phyloP scores from a whole-genome alignment of 192 early-diverging fungal genomes.

The Diversispora epigaea region DNA sequence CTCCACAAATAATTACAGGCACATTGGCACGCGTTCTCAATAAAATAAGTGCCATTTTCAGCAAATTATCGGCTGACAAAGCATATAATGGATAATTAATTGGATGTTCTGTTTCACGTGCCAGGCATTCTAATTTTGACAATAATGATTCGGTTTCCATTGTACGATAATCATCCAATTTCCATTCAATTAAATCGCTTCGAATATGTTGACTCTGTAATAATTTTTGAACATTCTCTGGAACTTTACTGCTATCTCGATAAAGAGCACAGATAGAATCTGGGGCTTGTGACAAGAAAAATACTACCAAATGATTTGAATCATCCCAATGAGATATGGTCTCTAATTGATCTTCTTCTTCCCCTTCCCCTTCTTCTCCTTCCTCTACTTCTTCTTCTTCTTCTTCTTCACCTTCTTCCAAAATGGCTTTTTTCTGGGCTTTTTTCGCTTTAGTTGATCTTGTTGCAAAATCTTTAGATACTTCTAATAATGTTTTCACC shows the following conservation, averaged over 20 bases:
- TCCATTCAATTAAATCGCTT: background rate
- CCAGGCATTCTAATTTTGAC: slow-evolving; percentile 8
- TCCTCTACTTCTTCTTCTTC: background rate
- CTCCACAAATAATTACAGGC: slow-evolving; percentile 27
- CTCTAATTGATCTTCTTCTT: background rate
- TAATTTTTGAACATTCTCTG: slow-evolving; percentile 17
- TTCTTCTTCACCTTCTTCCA: background rate
- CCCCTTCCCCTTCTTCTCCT: background rate
- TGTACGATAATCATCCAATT: slow-evolving; percentile 23
- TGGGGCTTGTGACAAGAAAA: slow-evolving; percentile 27
- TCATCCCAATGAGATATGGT: slow-evolving; percentile 15
- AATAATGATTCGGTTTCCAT: background rate
- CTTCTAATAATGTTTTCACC: background rate
- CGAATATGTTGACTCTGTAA: slow-evolving; percentile 18
- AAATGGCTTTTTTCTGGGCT: background rate
- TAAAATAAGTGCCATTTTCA: slow-evolving; percentile 31
- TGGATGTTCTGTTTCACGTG: background rate
- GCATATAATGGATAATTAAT: slow-evolving; percentile 10
- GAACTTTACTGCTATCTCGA: slow-evolving; percentile 22
- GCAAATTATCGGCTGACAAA: slow-evolving; percentile 14
- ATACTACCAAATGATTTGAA: slow-evolving; percentile 22
- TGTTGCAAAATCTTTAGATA: slow-evolving; percentile 31
- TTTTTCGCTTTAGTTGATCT: background rate
- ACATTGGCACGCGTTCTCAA: slow-evolving; percentile 22
- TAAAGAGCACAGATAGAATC: slow-evolving; percentile 29